These are phyloP conservation scores for Blastosporella zonata DNA, from an alignment of 1,284 basidiomycete species.

Conservation along the genomic window DNA sequence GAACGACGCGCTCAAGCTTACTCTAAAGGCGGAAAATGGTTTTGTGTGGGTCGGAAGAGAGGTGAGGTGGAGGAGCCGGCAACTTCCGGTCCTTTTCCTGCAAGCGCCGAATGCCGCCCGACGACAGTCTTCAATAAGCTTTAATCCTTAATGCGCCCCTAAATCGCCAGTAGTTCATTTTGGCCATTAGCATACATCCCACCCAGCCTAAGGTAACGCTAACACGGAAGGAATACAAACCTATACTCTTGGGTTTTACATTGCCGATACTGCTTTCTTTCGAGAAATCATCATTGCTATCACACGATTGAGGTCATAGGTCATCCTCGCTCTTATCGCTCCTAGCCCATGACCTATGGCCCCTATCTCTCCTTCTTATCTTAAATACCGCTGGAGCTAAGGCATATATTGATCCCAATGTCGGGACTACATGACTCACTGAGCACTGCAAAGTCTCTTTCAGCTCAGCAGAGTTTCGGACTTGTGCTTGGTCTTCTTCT, in stretches of 20 bases:
- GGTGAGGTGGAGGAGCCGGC: conserved; percentile 27
- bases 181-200: too few relatives aligned
- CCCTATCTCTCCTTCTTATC: too few relatives aligned
- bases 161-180: too few relatives aligned
- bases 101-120: conserved; percentile 21
- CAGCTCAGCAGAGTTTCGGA: not conserved
- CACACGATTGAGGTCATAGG: not conserved
- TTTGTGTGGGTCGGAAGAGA: conserved; percentile 23
- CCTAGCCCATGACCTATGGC: too few relatives aligned
- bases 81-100: conserved; percentile 34
- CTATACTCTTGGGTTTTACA: not conserved
- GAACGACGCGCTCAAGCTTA: conserved; percentile 18
- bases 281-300: not conserved
- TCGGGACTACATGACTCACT: not conserved
- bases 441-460: not conserved
- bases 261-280: not conserved
- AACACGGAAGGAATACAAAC: too few relatives aligned
- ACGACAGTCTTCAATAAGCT: not conserved
- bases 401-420: conserved; percentile 2
- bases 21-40: conserved; percentile 27
- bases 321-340: too few relatives aligned
- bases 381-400: too few relatives aligned
- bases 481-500: conserved; percentile 2
- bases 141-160: too few relatives aligned
- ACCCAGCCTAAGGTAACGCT: too few relatives aligned